These are phyloP conservation scores for Calonectria pteridis DNA, from an alignment of 2,329 filamentous ascomycete species.

Conservation along the genomic window DNA sequence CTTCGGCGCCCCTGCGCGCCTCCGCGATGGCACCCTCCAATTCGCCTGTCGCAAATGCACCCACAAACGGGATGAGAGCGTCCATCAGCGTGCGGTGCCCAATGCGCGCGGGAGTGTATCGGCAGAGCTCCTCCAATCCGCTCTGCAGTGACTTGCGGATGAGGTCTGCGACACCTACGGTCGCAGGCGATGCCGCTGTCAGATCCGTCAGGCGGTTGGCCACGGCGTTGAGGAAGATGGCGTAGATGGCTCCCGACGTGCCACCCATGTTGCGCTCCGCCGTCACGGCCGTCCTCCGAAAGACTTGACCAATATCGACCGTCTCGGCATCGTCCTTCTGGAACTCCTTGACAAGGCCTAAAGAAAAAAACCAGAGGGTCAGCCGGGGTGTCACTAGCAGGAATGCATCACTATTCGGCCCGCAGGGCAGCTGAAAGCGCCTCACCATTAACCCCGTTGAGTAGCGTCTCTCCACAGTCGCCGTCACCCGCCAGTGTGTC, in stretches of 20 bases:
- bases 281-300: constrained; percentile 37
- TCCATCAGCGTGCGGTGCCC: constrained; percentile 82
- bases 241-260: constrained; percentile 81
- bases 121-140: constrained; percentile 39
- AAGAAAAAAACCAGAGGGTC: not conserved
- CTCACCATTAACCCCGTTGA: constrained; percentile 40
- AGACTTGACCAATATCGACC: constrained; percentile 39
- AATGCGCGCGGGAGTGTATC: constrained; percentile 77
- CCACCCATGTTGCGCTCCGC: constrained; percentile 78
- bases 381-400: not conserved
- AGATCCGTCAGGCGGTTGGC: constrained; percentile 53
- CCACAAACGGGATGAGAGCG: constrained; percentile 77
- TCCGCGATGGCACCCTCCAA: constrained; percentile 55
- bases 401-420: not conserved
- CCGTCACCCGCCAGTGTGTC: constrained; percentile 51
- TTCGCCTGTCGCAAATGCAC: constrained; percentile 64
- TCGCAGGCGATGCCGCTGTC: not conserved
- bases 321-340: constrained; percentile 27
- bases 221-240: constrained; percentile 82
- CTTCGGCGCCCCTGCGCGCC: constrained; percentile 62
- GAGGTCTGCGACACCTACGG: constrained; percentile 9
- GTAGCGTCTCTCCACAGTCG: constrained; percentile 50
- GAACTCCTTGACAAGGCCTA: constrained; percentile 42
- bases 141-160: constrained; percentile 32
- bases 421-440: not conserved